Conservation (phyloP, 805 yeast genomes). For the Isabelozyma heimii region DNA sequence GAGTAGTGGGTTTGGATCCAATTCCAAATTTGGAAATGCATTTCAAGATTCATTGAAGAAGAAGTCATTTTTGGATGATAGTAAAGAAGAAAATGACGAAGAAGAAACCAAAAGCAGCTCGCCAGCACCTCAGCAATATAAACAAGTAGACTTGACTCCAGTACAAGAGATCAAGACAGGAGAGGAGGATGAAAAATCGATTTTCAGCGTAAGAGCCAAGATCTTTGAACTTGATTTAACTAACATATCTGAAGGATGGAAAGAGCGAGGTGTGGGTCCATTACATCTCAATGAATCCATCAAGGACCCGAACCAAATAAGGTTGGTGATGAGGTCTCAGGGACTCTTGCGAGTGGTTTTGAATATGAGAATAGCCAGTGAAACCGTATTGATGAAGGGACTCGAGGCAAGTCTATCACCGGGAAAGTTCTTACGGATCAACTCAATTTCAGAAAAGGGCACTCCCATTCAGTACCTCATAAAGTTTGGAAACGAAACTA, state of each 20-base stretch:
- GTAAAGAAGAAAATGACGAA: constrained; percentile 14
- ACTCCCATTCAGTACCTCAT: constrained; percentile 82
- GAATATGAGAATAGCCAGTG: constrained; percentile 64
- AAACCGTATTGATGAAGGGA: constrained; percentile 69
- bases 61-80: constrained; percentile 57
- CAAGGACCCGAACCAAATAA: constrained; percentile 40
- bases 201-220: constrained; percentile 72
- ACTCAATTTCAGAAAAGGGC: constrained; percentile 55
- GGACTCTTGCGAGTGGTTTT: constrained; percentile 80
- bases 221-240: constrained; percentile 71
- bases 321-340: constrained; percentile 89
- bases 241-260: constrained; percentile 79
- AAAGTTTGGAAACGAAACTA: constrained; percentile 61
- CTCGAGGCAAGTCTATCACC: constrained; percentile 82
- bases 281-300: constrained; percentile 68
- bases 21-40: constrained; percentile 50
- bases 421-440: constrained; percentile 77
- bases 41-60: constrained; percentile 50
- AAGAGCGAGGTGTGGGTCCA: constrained; percentile 88
- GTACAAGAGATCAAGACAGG: constrained; percentile 70
- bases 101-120: constrained; percentile 17
- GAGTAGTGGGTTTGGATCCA: constrained; percentile 44
- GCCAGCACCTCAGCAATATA: constrained; percentile 36
- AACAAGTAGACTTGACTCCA: constrained; percentile 59
- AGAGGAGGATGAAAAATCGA: constrained; percentile 78